Evolutionary conservation across 2,329 filamentous ascomycete genomes (phyloP), one percentile per base, ranked within the genome.

Genomic region (Cryphonectria radicalis): DNA sequence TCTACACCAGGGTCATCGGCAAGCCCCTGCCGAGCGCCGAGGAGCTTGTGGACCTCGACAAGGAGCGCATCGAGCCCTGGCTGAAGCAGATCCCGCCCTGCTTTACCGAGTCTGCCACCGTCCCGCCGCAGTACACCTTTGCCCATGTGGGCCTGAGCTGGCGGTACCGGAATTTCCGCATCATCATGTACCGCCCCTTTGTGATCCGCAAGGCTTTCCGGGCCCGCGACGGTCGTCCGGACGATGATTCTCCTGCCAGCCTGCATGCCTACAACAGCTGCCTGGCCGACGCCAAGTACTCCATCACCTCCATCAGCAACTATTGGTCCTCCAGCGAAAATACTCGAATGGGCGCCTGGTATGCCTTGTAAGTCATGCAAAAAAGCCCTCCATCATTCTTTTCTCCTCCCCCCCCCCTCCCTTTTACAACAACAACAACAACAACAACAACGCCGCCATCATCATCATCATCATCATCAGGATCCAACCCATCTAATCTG

Each of bases 151-250:
- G 85, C 28, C 82, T 84, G 76, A 78, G 78, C 64, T 85, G 83
- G 82, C 79, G 84, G 17, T 78, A 79, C 55, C 78, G 81, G 8
- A 86, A 86, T 68, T 77, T 86, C 55, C 79, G 82, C 25, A 84
- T 86, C 74, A 82, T 86, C 67, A 84, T 85, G 79, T 85, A 84
- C 72, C 77, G 84, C 4, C 81, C 84, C 0, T 84, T 84, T 66
- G 80, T 86, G 25, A 83, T 85, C 35, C 80, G 81, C 4, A 78
- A 77, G 68, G 80, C 76, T 28, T 76, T 79, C 42, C 76, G 73
- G 69, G 71, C 68, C 42, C 77, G 74, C 37, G 74, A 74, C 22
- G 73, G 73, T 66, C 73, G 70, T 28, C 73, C 69, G 4, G 66
- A 72, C 35, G 71, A 74, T 68, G 70, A 72, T 19, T 72, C 72